Evolutionary conservation across 495 filamentous ascomycete genomes (phyloP).

Genomic region (Thermochaetoides thermophila): DNA sequence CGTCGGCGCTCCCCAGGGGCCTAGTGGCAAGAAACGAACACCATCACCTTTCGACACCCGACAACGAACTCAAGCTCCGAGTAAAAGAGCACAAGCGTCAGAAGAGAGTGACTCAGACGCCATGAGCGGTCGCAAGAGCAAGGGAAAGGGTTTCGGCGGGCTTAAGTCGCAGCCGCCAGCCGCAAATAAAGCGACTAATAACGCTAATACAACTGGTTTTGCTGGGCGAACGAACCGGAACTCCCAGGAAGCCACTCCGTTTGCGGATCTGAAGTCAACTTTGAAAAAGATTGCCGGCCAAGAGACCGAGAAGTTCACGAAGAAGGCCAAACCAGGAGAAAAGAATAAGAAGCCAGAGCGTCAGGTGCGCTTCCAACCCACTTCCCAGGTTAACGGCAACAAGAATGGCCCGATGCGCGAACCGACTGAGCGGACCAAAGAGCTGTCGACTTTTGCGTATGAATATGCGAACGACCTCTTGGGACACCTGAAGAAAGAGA

Average conservation of each 20-base stretch:
- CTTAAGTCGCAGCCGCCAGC: neutral
- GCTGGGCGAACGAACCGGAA: conserved; percentile 1
- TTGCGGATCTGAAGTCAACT: too few relatives aligned
- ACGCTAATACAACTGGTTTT: conserved; percentile 1
- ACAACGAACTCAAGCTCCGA: conserved; percentile 1
- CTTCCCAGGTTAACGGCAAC: neutral
- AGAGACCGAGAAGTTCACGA: too few relatives aligned
- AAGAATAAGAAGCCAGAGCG: conserved; percentile 4
- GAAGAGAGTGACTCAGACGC: neutral
- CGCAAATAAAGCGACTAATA: too few relatives aligned
- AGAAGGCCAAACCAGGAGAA: neutral
- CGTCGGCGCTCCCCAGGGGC: neutral
- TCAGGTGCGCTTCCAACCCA: conserved; percentile 1
- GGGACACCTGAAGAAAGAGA: conserved; percentile 26
- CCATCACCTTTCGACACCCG: conserved; percentile 5
- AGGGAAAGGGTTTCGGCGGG: conserved; percentile 2
- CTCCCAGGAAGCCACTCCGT: too few relatives aligned
- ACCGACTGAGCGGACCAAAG: conserved; percentile 13
- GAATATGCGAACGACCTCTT: conserved; percentile 27
- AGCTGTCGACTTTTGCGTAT: conserved; percentile 18
- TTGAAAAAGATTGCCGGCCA: too few relatives aligned
- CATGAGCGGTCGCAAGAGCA: conserved; percentile 1
- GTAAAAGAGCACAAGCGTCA: neutral
- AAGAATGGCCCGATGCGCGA: conserved; percentile 4
- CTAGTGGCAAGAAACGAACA: neutral